Evolutionary conservation across 169 alveolate genomes (phyloP), one percentile per base, ranked within the genome.

Genomic region (Plasmodium billcollinsi): DNA sequence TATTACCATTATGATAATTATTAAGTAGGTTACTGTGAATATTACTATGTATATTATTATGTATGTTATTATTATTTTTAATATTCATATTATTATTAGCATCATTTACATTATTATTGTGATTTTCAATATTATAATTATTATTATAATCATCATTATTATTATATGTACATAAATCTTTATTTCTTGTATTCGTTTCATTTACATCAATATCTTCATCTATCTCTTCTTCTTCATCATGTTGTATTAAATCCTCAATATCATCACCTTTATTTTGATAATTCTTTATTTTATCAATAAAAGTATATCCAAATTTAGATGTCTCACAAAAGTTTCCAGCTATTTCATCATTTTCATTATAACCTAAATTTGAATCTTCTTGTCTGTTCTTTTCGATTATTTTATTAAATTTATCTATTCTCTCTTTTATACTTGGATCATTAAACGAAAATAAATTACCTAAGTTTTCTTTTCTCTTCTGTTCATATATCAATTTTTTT

Each of bases 291-390:
- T 56, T 52, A 29, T 80, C 85, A 49, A 80, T 80, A 71, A 80
- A 80, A 2, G 90, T 80, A 67, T 80, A 80, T 49, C 90, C 90
- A 80, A 80, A 80, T 6, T 78, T 50, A 6, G 90, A 80, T n/a
- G 90, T 47, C 20, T 80, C 90, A 43, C 83, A 80, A 56, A 80
- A 61, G 11, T 67, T 52, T 24, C 58, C 58, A 76, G 59, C 20
- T 12, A 76, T 26, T 50, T 65, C 78, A 49, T 76, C 89, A 20
- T 69, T 74, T 54, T 72, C 73, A 12, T 69, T 80, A 24, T 47
- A 39, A 14, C 56, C 52, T 67, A 39, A 49, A 66, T 29, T 54
- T 39, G 52, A 56, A 62, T 67, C 14, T 5, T 80, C 66, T 49
- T 80, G 71, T 71, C 65, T 80, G 63, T 72, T 80, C 2, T 39